Evolutionary conservation across 2,329 filamentous ascomycete genomes (phyloP).

Genomic region (Pseudocercospora vitis): DNA sequence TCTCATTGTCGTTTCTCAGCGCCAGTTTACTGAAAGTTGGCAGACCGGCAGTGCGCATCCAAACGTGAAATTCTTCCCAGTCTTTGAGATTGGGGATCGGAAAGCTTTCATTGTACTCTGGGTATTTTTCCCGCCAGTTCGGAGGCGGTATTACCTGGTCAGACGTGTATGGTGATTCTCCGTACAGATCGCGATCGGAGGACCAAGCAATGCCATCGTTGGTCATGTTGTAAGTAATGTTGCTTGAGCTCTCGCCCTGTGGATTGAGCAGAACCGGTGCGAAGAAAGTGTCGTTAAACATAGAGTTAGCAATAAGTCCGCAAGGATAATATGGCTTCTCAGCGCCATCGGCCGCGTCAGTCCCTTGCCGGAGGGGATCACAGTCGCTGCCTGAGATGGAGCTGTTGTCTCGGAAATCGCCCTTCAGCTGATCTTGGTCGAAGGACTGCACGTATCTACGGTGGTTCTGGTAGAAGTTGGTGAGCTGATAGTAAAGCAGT

Average conservation of each 20-base stretch:
- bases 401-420: constrained; percentile 59
- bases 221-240: constrained; percentile 70
- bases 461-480: constrained; percentile 99
- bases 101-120: constrained; percentile 64
- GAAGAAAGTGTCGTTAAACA: constrained; percentile 90
- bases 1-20: constrained; percentile 70
- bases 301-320: constrained; percentile 91
- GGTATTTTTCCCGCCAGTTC: constrained; percentile 76
- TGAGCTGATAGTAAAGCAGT: constrained; percentile 90
- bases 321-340: constrained; percentile 83
- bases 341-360: constrained; percentile 38
- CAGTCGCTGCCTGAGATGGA: constrained; percentile 71
- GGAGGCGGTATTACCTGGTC: constrained; percentile 74
- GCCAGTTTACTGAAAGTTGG: constrained; percentile 94
- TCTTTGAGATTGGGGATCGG: constrained; percentile 70
- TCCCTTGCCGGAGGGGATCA: constrained; percentile 60
- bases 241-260: constrained; percentile 38
- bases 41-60: constrained; percentile 96
- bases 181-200: constrained; percentile 77
- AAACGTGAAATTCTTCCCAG: constrained; percentile 89
- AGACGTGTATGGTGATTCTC: constrained; percentile 55
- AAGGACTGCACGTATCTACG: constrained; percentile 92
- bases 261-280: constrained; percentile 63
- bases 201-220: constrained; percentile 80
- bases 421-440: constrained; percentile 78